phyloP scores from a whole-genome alignment of 2,329 filamentous ascomycete species.

The Colletotrichum graminicola region DNA sequence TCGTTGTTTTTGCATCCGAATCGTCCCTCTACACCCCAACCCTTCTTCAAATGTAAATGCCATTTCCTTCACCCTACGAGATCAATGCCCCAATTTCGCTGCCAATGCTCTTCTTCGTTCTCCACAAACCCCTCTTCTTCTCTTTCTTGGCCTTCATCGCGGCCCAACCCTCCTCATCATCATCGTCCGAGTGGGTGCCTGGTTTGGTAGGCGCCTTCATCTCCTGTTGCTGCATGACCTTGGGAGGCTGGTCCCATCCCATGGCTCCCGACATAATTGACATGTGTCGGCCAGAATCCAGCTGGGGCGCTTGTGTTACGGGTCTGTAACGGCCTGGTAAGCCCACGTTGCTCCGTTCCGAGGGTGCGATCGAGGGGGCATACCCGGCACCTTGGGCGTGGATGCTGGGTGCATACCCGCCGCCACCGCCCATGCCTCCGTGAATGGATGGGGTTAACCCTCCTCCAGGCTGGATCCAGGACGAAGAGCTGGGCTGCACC shows the following conservation, averaged over 20 bases:
- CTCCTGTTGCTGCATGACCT: slow-evolving; percentile 50
- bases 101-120: slow-evolving; percentile 67
- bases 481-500: slow-evolving; percentile 76
- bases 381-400: slow-evolving; percentile 71
- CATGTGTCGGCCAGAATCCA: slow-evolving; percentile 45
- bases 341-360: slow-evolving; percentile 93
- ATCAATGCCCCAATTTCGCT: slow-evolving; percentile 64
- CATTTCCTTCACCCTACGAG: slow-evolving; percentile 43
- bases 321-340: slow-evolving; percentile 91
- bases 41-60: not conserved
- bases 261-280: slow-evolving; percentile 59
- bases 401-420: slow-evolving; percentile 65
- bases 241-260: slow-evolving; percentile 50
- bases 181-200: slow-evolving; percentile 65
- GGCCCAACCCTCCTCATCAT: slow-evolving; percentile 77
- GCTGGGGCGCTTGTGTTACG: slow-evolving; percentile 74
- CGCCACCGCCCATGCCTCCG: slow-evolving; percentile 44
- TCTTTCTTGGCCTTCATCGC: slow-evolving; percentile 78
- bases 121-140: slow-evolving; percentile 76
- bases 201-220: slow-evolving; percentile 52
- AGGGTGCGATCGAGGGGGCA: slow-evolving; percentile 91
- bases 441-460: slow-evolving; percentile 65
- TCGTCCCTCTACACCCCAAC: not conserved
- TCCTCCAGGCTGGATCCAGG: slow-evolving; percentile 65
- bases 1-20: slow-evolving; percentile 23